phyloP scores from a whole-genome alignment of 2,329 filamentous ascomycete genomes.

The Fusarium duplospermum region DNA sequence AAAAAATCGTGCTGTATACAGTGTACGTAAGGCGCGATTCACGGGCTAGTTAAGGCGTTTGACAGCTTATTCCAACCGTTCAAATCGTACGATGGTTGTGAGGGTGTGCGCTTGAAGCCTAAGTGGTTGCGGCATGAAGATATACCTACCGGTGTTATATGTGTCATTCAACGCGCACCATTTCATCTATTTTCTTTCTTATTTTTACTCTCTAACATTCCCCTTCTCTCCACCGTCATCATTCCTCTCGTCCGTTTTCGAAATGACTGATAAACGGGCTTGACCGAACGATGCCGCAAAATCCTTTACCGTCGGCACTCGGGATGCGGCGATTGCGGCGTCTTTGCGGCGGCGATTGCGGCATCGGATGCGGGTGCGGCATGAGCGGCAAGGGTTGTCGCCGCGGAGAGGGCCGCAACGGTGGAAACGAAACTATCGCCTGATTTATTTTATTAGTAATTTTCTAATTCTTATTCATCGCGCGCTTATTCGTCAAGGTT shows the following conservation, averaged over 20 bases:
- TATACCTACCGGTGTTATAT: not conserved
- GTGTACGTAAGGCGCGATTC: not conserved
- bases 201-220: not conserved
- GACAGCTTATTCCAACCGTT: not conserved
- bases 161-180: not conserved
- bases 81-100: not conserved
- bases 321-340: not conserved
- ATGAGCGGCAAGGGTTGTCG: not conserved
- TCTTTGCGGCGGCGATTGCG: not conserved
- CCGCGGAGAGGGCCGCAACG: not conserved
- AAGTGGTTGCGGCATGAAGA: not conserved
- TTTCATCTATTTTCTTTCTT: not conserved
- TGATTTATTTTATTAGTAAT: not conserved
- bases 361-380: not conserved
- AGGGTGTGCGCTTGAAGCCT: not conserved
- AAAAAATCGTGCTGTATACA: not conserved
- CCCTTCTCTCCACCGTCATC: not conserved
- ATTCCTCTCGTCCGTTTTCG: not conserved
- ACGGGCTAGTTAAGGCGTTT: not conserved
- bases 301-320: not conserved
- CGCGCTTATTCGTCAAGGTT: not conserved
- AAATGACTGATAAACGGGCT: not conserved
- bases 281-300: not conserved
- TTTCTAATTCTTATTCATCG: not conserved
- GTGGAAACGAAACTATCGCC: not conserved